Base-by-base conservation (phyloP, 495 filamentous ascomycete species). In the Astrothelium macrocarpum region DNA sequence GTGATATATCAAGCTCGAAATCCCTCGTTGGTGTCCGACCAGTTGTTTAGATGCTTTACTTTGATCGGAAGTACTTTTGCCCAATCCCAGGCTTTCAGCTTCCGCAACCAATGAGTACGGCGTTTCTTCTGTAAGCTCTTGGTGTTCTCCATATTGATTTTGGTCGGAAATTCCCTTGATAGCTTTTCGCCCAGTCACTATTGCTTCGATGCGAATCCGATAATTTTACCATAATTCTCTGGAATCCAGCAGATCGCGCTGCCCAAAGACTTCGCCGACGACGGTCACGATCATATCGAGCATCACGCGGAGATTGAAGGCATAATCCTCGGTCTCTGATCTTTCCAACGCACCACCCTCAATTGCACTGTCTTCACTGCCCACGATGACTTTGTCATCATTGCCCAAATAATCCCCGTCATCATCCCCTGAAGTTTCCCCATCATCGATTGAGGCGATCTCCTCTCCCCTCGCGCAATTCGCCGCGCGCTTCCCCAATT, bases 211-310 rank as follows among this genome's bases (percentile, higher is more conserved):
- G n/a, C n/a, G n/a, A n/a, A n/a, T n/a, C n/a, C n/a, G n/a, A n/a
- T n/a, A n/a, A n/a, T n/a, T n/a, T 32, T 53, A 59, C 74, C 74
- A 76, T 5, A 34, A 32, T 31, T 87, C 81, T 46, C 90, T 79
- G 59, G 84, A 85, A 68, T 85, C 83, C 58, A 97, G 76, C 36
- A 98, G 76, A 74, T 98, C 94, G 62, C 86, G 79, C 77, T 98
- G 94, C 1, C 94, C 91, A 74, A 88, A 98, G 68, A 88, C 85
- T 75, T 96, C 91, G 67, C 91, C 94, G 43, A 88, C 87, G 31
- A 98, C 79, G 0, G 89, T 92, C 61, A 98, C 79, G 63, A 96
- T 89, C 89, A 96, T 96, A 72, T 96, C 93, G 7, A 96, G 78
- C 62, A 88, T 87, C 25, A 77, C 79, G 60, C 77, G 74, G 64